Base-by-base conservation (phyloP, 2,329 filamentous ascomycete species). In the Penicillium sp. region DNA sequence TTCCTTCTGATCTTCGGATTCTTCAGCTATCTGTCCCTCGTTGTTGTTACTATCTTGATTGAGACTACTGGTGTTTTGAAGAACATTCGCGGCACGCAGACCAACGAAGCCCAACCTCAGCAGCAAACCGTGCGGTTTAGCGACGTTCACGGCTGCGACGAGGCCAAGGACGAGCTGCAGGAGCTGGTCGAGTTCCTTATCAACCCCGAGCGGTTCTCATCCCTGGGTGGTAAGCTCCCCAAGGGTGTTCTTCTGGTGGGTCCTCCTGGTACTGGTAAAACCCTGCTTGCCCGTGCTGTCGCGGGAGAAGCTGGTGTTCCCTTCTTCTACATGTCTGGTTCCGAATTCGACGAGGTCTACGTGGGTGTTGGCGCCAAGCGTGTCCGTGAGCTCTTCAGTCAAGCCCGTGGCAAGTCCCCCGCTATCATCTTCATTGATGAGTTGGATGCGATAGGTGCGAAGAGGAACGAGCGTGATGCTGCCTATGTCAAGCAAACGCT, bases 281-380 rank as follows among this genome's bases (percentile, higher is more conserved):
- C 94, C 10, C 84, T 99, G 33, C 84, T 99, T 55, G 94, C 94
- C 57, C 88, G 94, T 66, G 95, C 94, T 49, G 94, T 99, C 54
- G 94, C 94, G 41, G 94, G 94, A 46, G 94, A 99, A 77, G 92
- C 94, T 47, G 94, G 93, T 49, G 94, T 99, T 15, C 94, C 94
- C 1, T 99, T 99, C 81, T 99, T 97, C 81, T 99, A 97, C 82
- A 97, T 99, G 93, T 99, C 94, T 67, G 94, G 94, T 44, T 96
- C 91, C 52, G 94, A 99, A 72, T 99, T 99, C 68, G 94, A 99
- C 67, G 94, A 99, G 74, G 88, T 99, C 46, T 99, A 97, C 67
- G 95, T 99, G 29, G 94, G 94, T 68, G 94, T 99, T 47, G 91
- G 92, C 68, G 91, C 91, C 39, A 96, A 99, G 80, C 89, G 94